Percentiles rank a stretch among this genome's conserved stretches.
Evolutionary conservation across 2,329 filamentous ascomycete species (phyloP).

Genomic region (Sporothrix humicola): DNA sequence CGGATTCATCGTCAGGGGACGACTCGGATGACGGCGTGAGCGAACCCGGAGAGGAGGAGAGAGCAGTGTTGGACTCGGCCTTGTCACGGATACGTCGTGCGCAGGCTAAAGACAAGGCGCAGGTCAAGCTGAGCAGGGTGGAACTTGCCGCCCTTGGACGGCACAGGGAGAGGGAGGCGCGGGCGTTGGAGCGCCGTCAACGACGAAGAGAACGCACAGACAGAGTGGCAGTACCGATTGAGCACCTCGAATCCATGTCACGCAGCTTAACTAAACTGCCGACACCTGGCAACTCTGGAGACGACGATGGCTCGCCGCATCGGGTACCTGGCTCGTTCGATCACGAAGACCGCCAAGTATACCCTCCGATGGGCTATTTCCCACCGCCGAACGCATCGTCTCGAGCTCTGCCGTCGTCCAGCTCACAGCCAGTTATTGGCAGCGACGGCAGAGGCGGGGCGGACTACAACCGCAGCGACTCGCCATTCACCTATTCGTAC

Average conservation of each 20-base stretch:
- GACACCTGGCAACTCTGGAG: slow-evolving; percentile 41
- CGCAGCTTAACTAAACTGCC: slow-evolving; percentile 43
- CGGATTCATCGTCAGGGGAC: slow-evolving; percentile 49
- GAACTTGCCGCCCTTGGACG: slow-evolving; percentile 82
- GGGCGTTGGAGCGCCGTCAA: slow-evolving; percentile 46
- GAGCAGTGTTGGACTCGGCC: slow-evolving; percentile 76
- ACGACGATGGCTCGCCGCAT: slow-evolving; percentile 41
- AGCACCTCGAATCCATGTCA: slow-evolving; percentile 55
- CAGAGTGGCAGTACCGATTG: slow-evolving; percentile 59
- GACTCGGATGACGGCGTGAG: slow-evolving; percentile 54
- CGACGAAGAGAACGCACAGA: slow-evolving; percentile 44
- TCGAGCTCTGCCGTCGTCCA: slow-evolving; percentile 39
- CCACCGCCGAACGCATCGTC: slow-evolving; percentile 49
- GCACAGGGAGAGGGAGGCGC: slow-evolving; percentile 64
- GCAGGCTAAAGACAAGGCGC: slow-evolving; percentile 73
- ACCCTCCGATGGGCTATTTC: slow-evolving; percentile 60
- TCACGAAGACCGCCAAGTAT: slow-evolving; percentile 46
- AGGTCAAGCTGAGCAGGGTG: slow-evolving; percentile 78
- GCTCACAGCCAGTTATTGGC: slow-evolving; percentile 43
- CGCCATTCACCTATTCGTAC: slow-evolving; percentile 56
- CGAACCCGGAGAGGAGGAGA: slow-evolving; percentile 59
- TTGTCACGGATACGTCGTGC: slow-evolving; percentile 80
- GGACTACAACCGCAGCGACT: slow-evolving; percentile 47
- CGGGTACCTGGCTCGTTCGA: slow-evolving; percentile 48
- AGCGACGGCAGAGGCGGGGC: slow-evolving; percentile 42